phyloP scores from a whole-genome alignment of 2,329 filamentous ascomycete species.

The Apiospora malaysiana region DNA sequence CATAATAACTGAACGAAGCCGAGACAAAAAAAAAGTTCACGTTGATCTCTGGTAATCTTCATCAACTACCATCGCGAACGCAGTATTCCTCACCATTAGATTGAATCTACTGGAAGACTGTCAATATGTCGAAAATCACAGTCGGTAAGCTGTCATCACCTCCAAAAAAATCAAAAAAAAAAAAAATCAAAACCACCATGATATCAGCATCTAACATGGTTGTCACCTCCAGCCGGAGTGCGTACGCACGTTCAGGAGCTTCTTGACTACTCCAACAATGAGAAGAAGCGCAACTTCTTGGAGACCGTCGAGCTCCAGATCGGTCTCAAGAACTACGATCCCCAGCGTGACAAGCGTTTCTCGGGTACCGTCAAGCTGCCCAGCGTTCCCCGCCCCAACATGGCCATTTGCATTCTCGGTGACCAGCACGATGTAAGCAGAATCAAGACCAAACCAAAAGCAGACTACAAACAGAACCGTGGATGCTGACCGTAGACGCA shows the following conservation, averaged over 20 bases:
- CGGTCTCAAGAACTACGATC: slow-evolving; percentile 98
- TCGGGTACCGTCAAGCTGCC: slow-evolving; percentile 97
- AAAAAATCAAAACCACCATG: background rate
- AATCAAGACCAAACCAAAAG: background rate
- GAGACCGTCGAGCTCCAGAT: slow-evolving; percentile 89
- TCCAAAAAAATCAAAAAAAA: too few relatives aligned
- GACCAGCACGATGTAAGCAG: slow-evolving; percentile 75
- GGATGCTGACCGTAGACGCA: background rate
- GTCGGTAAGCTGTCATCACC: slow-evolving; percentile 56
- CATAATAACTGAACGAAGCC: too few relatives aligned
- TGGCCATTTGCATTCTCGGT: slow-evolving; percentile 75
- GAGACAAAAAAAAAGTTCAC: slow-evolving; percentile 9
- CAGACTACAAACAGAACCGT: background rate
- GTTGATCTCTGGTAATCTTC: background rate
- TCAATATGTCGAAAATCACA: slow-evolving; percentile 88
- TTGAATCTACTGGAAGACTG: slow-evolving; percentile 85
- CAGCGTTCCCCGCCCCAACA: slow-evolving; percentile 86
- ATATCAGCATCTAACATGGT: slow-evolving; percentile 5
- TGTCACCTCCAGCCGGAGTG: slow-evolving; percentile 46
- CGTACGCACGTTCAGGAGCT: slow-evolving; percentile 78
- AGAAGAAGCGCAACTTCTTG: slow-evolving; percentile 98
- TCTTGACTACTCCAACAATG: slow-evolving; percentile 92
- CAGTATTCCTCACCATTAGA: slow-evolving; percentile 75
- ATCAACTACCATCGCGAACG: slow-evolving; percentile 38
- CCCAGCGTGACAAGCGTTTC: slow-evolving; percentile 99